Conservation (phyloP, 2,329 filamentous ascomycete species). For the Neonectria ditissima region DNA sequence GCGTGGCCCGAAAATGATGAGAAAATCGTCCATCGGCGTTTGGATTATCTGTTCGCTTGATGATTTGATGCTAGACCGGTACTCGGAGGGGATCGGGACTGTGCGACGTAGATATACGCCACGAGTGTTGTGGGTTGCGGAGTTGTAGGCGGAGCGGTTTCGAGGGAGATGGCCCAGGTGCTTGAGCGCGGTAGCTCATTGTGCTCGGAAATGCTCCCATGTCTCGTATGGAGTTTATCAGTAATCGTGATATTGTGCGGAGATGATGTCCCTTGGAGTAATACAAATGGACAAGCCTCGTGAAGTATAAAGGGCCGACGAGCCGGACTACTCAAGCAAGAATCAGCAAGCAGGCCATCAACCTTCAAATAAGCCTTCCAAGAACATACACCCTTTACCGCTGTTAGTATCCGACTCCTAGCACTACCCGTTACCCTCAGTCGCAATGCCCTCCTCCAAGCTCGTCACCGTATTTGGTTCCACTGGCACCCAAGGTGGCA, state of each 20-base stretch:
- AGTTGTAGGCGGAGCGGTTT: conserved; percentile 18
- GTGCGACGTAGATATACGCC: conserved; percentile 23
- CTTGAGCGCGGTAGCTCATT: background rate
- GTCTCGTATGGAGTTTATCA: conserved; percentile 1
- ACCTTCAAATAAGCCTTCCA: conserved; percentile 13
- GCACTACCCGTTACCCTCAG: background rate
- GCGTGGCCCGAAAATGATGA: conserved; percentile 32
- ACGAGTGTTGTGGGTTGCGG: conserved; percentile 20
- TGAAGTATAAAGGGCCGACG: conserved; percentile 30
- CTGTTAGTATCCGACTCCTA: background rate
- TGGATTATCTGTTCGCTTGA: conserved; percentile 21
- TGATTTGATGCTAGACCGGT: conserved; percentile 5
- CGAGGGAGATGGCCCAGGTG: conserved; percentile 1
- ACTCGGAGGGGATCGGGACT: conserved; percentile 32
- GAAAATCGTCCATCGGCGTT: conserved; percentile 16
- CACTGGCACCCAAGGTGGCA: conserved; percentile 48
- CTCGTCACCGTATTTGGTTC: conserved; percentile 49
- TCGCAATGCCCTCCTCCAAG: conserved; percentile 43
- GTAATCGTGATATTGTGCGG: conserved; percentile 5
- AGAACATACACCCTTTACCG: background rate
- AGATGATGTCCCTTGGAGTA: conserved; percentile 10
- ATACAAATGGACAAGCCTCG: background rate
- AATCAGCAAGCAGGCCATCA: conserved; percentile 29
- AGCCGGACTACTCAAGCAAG: background rate
- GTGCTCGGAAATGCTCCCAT: conserved; percentile 29